Base-by-base conservation (phyloP, 176 grass and related monocot genomes). In the Coix lacrymajobi region DNA sequence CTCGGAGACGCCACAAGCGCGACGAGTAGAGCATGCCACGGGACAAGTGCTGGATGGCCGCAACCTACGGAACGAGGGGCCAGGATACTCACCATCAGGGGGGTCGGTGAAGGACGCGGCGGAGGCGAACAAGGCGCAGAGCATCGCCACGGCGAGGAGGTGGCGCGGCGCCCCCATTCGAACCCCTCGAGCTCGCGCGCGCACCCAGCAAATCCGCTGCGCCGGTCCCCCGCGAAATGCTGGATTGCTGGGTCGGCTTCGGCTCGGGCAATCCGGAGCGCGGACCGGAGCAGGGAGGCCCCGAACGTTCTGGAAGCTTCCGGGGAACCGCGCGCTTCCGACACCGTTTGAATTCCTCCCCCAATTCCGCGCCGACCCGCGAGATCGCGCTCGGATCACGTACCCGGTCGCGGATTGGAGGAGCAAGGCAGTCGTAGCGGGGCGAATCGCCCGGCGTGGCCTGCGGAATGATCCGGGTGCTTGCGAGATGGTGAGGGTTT, bases 21-120 rank as follows among this genome's bases (percentile, higher is more conserved):
- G 16, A 48, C 24, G 24, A 72, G 57, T 34, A 80, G 40, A 87
- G 64, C 39, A 41, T 8, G 17, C n/a, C 71, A 26, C 39, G 62
- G 62, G 37, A 54, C 46, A 38, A 52, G 25, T 16, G 71, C 4
- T 73, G 74, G 44, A 85, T 48, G 39, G 43, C 67, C 44, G 41
- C 44, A 20, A 11, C 32, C 22, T 49, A 73, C 76, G 66, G 56
- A 83, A 69, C 4, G 51, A 72, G 71, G 31, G 32, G 3, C 1
- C 69, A 71, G 84, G 14, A 73, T 5, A 48, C 72, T 62, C 79
- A 94, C 92, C 89, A 61, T 94, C 89, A 22, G 78, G 65, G 22
- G 92, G 92, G 64, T 94, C 89, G 22, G 92, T 94, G 85, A 89
- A 86, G 14, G 83, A 62, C 15, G 63, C 78, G 16, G 86, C 75